Conservation (phyloP, 2,329 filamentous ascomycete species). For the Zymoseptoria passerinii region DNA sequence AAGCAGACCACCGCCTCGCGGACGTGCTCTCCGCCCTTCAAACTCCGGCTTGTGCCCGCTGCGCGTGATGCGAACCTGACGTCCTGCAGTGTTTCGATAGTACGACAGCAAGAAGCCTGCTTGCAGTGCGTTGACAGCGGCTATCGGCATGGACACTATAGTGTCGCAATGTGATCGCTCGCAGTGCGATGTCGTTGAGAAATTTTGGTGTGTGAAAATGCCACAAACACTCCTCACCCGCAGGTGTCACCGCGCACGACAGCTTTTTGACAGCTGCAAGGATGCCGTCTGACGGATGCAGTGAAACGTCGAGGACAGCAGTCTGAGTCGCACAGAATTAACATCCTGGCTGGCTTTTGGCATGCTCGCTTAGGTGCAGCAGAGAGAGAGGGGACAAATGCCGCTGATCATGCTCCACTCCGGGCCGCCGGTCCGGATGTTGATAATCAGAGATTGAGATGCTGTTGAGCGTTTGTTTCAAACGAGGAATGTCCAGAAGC, state of each 20-base stretch:
- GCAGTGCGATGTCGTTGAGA: background rate
- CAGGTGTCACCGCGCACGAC: background rate
- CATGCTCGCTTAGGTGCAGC: background rate
- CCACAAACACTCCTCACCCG: background rate
- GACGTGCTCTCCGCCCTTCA: background rate
- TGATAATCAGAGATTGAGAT: background rate
- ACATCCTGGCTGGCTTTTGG: background rate
- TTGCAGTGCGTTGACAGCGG: background rate
- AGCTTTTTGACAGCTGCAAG: conserved; percentile 1
- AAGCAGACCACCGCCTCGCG: background rate
- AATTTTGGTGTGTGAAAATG: background rate
- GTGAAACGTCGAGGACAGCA: background rate
- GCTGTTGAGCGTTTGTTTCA: conserved; percentile 4
- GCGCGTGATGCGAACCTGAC: background rate
- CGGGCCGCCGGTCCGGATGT: background rate
- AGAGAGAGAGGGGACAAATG: background rate
- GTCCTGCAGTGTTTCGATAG: background rate
- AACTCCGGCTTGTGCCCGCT: background rate
- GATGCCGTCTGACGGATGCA: background rate
- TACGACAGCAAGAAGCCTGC: background rate
- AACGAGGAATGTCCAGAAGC: conserved; percentile 95
- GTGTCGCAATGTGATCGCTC: background rate
- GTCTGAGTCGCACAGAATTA: background rate
- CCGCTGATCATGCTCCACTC: background rate
- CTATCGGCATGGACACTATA: background rate